Evolutionary conservation across 441 rosid species (phyloP), one percentile per base, ranked within the genome.

Genomic region (Gossypium gossypioides): DNA sequence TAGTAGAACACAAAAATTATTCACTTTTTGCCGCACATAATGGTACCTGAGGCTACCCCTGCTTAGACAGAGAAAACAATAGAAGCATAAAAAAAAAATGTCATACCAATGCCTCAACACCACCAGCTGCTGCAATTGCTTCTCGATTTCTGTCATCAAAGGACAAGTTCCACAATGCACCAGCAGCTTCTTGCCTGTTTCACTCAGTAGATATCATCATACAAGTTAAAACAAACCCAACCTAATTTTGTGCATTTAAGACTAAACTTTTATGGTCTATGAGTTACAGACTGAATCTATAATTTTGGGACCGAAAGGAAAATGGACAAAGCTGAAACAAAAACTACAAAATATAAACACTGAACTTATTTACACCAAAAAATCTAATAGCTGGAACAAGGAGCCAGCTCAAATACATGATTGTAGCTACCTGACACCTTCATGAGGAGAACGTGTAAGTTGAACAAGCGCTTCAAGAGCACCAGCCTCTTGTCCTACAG

Each of bases 141-240:
- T 94, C 99, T 59, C 99, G 88, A 78, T 94, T 94, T 83, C 88
- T 87, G 77, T 94, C 99, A 71, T 94, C 99, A 46, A 94, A 92
- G 22, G 99, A 94, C 66, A 94, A 81, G 78, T 94, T 94, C 99
- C 99, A 94, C 56, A 94, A 76, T 18, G 99, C 99, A 70, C 99
- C 99, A 76, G 99, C 97, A 78, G 99, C 97, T 86, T 94, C 99
- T 74, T 94, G 99, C 86, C 91, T 90, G 86, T 83, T 79, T 61
- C 32, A 72, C 75, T 19, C 22, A 72, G 54, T 56, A 78, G 50
- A 59, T 34, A 63, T 52, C 76, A 58, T 72, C 55, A 46, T 16
- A 52, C 5, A 73, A 16, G 51, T 71, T 55, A 64, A 63, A 65
- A 67, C 12, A 46, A 73, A 22, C 3, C 27, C 15, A 7, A 48